These are phyloP conservation scores for Basipetospora sp. DNA, from an alignment of 2,329 filamentous ascomycete species.

Conservation along the genomic window DNA sequence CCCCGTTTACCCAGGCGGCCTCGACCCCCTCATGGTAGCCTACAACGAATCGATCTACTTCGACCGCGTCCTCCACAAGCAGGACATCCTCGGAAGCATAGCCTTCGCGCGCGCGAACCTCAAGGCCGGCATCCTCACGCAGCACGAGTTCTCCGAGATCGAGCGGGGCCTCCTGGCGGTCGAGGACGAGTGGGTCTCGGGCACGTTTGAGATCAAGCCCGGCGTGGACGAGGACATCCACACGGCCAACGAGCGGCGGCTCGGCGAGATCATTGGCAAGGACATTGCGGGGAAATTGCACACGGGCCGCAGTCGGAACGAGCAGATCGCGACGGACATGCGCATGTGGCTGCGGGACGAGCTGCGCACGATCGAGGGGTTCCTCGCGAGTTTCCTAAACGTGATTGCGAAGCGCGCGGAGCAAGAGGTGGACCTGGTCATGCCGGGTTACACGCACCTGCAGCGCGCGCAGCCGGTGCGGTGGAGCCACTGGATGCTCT, in stretches of 20 bases:
- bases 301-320: slow-evolving; percentile 74
- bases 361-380: slow-evolving; percentile 52
- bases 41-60: slow-evolving; percentile 74
- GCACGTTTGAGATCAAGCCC: slow-evolving; percentile 35
- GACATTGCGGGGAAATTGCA: slow-evolving; percentile 78
- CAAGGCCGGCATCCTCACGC: slow-evolving; percentile 58
- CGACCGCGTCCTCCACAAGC: slow-evolving; percentile 61
- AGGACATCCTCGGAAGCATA: slow-evolving; percentile 68
- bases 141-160: slow-evolving; percentile 59
- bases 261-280: slow-evolving; percentile 76
- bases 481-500: slow-evolving; percentile 71
- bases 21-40: slow-evolving; percentile 72
- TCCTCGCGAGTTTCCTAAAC: slow-evolving; percentile 54
- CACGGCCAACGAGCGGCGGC: slow-evolving; percentile 55
- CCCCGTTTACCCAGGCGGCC: slow-evolving; percentile 43
- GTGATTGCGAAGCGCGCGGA: slow-evolving; percentile 57
- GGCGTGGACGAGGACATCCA: slow-evolving; percentile 48
- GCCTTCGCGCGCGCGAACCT: slow-evolving; percentile 70
- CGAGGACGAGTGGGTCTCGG: slow-evolving; percentile 36
- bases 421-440: slow-evolving; percentile 59
- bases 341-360: slow-evolving; percentile 72
- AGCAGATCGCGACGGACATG: slow-evolving; percentile 84
- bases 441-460: slow-evolving; percentile 81
- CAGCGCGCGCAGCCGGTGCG: slow-evolving; percentile 68
- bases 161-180: slow-evolving; percentile 52